Evolutionary conservation across 164 flowering plant species (phyloP).

Genomic region (Berberis vulgaris): DNA sequence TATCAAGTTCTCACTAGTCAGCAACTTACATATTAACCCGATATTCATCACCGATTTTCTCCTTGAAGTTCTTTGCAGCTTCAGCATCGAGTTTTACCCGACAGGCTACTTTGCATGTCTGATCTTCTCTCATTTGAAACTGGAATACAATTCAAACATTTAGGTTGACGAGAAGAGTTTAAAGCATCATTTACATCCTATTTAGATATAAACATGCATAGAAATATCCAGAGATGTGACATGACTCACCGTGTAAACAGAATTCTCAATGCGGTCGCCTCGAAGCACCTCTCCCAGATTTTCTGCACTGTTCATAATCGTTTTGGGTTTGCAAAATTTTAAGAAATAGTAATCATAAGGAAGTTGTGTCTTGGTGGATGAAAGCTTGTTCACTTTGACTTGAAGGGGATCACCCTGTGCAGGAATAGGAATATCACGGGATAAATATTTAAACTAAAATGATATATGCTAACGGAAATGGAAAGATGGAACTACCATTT

Average conservation of each 20-base stretch:
- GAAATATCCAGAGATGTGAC: not conserved
- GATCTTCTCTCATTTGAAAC: constrained; percentile 50
- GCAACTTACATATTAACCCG: constrained; percentile 48
- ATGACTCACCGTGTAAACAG: constrained; percentile 37
- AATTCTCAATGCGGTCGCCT: constrained; percentile 67
- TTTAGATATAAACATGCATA: not conserved
- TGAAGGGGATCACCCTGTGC: constrained; percentile 44
- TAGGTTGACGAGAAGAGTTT: not conserved
- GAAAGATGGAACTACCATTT: constrained; percentile 2
- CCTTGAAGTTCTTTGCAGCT: constrained; percentile 50
- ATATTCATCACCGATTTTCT: constrained; percentile 58
- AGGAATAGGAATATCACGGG: not conserved
- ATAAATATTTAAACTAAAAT: not conserved
- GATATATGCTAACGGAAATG: not conserved
- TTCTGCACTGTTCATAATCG: constrained; percentile 47
- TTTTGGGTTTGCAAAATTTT: constrained; percentile 38
- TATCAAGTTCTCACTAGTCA: not conserved
- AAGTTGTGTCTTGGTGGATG: constrained; percentile 59
- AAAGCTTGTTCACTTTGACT: constrained; percentile 62
- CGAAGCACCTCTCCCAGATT: constrained; percentile 66
- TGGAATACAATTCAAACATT: constrained; percentile 11
- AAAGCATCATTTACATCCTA: not conserved
- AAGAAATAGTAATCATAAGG: constrained; percentile 56
- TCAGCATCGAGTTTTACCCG: constrained; percentile 31
- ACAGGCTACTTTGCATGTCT: constrained; percentile 47